Base-by-base conservation (phyloP, 1,284 basidiomycete species). In the Naganishia albida region DNA sequence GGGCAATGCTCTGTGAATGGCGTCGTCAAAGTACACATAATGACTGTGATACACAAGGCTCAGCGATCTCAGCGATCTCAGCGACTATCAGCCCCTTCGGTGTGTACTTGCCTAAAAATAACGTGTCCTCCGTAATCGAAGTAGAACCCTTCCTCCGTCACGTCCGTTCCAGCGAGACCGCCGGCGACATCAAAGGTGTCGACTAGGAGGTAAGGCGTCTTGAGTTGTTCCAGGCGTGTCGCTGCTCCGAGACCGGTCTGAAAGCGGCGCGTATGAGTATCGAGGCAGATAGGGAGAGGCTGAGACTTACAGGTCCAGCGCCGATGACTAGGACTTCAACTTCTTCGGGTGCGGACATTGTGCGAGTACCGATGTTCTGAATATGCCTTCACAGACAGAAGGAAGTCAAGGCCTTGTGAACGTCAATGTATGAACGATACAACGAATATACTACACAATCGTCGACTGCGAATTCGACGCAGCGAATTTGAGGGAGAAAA, bases 71-170 rank as follows among this genome's bases (percentile, higher is more conserved):
- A 63, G 13, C 20, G n/a, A 39, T 34, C 34, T 42, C 12, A 40
- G 49, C 30, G 26, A 51, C 20, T 23, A 30, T 20, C 34, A 34
- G 10, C 6, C 34, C 6, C 39, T 43, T 1, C 34, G 53, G 38
- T 1, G 7, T 1, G 8, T 3, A 69, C 71, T 67, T 54, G 70
- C 70, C 81, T 82, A 72, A 83, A 83, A 70, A 83, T 83, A 70
- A 83, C 82, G 73, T 83, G 82, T 30, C 82, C 82, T 52, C 82
- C 81, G 40, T 82, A 81, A 70, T 83, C 82, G 70, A 82, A 83
- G 60, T 82, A 74, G 77, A 83, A 83, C n/a, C 82, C 82, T 70
- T 83, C 80, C 10, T 72, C 60, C 23, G 82, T 83, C 39, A 75
- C 72, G 65, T 83, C 82, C 8, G 82, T 83, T 38, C 79, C 80